Evolutionary conservation across 1,139 yeast species (phyloP), one percentile per base, ranked within the genome.

Genomic region (Blastobotrys elegans): DNA sequence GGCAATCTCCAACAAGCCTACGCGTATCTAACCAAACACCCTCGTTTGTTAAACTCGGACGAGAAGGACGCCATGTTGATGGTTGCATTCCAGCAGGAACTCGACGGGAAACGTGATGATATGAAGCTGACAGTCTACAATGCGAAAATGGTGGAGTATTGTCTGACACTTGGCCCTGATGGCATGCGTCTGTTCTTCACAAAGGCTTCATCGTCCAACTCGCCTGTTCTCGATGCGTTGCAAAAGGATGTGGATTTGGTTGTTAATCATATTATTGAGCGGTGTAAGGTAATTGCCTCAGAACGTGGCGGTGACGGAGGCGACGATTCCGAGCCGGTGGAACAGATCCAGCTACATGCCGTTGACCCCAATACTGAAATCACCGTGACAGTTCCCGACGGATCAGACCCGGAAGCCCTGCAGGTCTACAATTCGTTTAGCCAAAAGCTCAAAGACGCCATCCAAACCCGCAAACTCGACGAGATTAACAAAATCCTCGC

Each of bases 1-100:
- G 68, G 71, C 27, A 73, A 83, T 45, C 71, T 78, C 48, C 59
- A 68, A 39, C 67, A 69, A 48, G 73, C 82, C 56, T 75, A 81
- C 50, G 68, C 68, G 44, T 82, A 70, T 63, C 69, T 85, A 57
- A 67, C 75, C 54, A 60, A 68, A 49, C 86, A 89, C 64, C 79
- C 87, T 29, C 72, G 75, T 49, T 85, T 94, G 51, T 79, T 90
- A 48, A 79, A 80, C 2, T 90, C 85, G 56, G 81, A 80, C 51
- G 97, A 92, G 63, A 89, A 90, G 63, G 98, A 94, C 66, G 90
- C 96, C 0, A 76, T 94, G 50, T 73, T 90, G 62, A 90, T 92
- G 96, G 82, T 84, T 22, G 95, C 97, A 0, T 94, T 92, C 64
- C 96, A 92, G 59, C 72, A 75, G 47, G 89, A 89, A 63, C 73